phyloP scores from a whole-genome alignment of 139 green algal genomes.

The Desmodesmus armatus region DNA sequence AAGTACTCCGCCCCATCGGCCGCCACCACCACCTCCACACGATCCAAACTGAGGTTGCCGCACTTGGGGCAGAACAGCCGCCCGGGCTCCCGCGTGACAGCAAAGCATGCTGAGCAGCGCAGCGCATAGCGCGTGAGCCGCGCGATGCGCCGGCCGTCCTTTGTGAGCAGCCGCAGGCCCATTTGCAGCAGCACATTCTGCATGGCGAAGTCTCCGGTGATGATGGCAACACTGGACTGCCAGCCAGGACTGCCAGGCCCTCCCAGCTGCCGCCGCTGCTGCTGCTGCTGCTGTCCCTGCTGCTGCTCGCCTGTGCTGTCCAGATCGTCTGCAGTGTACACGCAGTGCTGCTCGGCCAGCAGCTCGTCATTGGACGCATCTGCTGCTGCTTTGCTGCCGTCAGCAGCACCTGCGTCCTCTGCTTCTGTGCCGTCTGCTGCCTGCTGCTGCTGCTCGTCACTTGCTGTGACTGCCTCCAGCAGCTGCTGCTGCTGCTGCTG shows the following conservation, averaged over 20 bases:
- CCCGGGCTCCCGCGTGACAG: constrained; percentile 69
- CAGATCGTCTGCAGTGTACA: background rate
- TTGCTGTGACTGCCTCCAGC: background rate
- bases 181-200: constrained; percentile 98
- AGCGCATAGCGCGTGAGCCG: constrained; percentile 80
- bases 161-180: constrained; percentile 82
- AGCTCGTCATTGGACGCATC: constrained; percentile 27
- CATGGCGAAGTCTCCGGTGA: constrained; percentile 97
- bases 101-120: constrained; percentile 88
- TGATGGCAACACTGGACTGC: constrained; percentile 64
- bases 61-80: constrained; percentile 95
- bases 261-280: background rate
- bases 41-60: constrained; percentile 90
- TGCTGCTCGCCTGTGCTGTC: constrained; percentile 20
- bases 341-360: constrained; percentile 23
- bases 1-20: constrained; percentile 83
- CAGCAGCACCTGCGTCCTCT: background rate
- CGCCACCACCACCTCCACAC: constrained; percentile 83
- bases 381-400: background rate
- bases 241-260: constrained; percentile 23
- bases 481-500: constrained; percentile 5
- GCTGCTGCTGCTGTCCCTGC: constrained; percentile 25
- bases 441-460: background rate
- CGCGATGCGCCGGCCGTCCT: constrained; percentile 83
- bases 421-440: background rate